Percentiles rank a stretch among this genome's conserved stretches.
phyloP scores from a whole-genome alignment of 1,284 basidiomycete genomes.

The Ceratobasidium sp. region DNA sequence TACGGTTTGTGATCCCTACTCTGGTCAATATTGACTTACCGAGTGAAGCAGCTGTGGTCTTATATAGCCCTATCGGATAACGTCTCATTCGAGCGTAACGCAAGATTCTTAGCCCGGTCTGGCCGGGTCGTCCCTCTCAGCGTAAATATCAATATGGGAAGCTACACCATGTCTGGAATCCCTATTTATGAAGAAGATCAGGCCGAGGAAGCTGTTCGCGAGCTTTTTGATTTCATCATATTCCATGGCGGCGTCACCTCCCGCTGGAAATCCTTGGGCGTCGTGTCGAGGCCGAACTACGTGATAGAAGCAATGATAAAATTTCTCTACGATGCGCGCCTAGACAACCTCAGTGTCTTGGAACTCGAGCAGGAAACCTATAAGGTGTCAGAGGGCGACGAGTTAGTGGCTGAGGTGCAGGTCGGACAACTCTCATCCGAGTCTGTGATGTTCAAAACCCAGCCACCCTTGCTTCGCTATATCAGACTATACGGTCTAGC shows the following conservation, averaged over 20 bases:
- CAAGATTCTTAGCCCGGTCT: background rate
- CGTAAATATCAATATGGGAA: background rate
- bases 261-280: background rate
- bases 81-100: background rate
- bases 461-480: background rate
- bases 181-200: background rate
- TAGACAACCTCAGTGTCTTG: background rate
- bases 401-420: background rate
- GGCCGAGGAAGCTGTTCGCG: too few relatives aligned
- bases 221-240: background rate
- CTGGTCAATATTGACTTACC: background rate
- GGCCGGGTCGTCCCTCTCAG: background rate
- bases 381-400: background rate
- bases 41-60: background rate
- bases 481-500: background rate
- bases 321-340: background rate
- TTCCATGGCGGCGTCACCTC: background rate
- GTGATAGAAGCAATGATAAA: slow-evolving; percentile 9
- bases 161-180: too few relatives aligned
- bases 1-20: background rate
- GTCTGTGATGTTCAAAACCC: background rate
- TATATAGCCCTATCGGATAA: background rate
- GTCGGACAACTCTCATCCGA: background rate
- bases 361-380: background rate
- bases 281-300: background rate